Evolutionary conservation across 768 basidiomycete species (phyloP).

Genomic region (Tylopilus rubrobrunneus): DNA sequence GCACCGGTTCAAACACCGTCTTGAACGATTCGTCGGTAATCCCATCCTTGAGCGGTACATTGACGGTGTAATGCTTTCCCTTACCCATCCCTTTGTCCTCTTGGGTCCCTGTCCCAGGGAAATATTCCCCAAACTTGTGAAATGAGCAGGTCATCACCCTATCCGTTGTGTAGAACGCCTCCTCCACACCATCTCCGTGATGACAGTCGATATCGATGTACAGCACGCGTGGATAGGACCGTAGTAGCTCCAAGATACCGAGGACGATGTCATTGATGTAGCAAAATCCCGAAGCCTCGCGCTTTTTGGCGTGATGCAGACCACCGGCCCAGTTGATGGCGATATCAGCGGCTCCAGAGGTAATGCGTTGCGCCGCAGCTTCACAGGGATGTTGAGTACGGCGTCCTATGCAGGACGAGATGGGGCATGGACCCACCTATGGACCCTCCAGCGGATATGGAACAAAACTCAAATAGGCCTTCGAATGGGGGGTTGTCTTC

Average conservation of each 20-base stretch:
- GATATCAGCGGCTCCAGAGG: slow-evolving; percentile 74
- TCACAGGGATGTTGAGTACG: not conserved
- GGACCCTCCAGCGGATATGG: slow-evolving; percentile 94
- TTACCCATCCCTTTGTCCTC: slow-evolving; percentile 80
- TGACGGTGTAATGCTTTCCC: slow-evolving; percentile 86
- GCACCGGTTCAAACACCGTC: slow-evolving; percentile 88
- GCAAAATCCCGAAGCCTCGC: slow-evolving; percentile 97
- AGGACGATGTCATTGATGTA: slow-evolving; percentile 99
- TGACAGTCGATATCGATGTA: slow-evolving; percentile 99
- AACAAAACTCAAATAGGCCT: slow-evolving; percentile 94
- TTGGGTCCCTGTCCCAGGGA: slow-evolving; percentile 77
- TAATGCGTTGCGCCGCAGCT: slow-evolving; percentile 76
- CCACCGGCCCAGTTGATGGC: slow-evolving; percentile 98
- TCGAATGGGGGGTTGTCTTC: slow-evolving; percentile 98
- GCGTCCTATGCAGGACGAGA: no score
- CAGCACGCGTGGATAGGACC: slow-evolving; percentile 79
- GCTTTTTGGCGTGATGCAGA: slow-evolving; percentile 98
- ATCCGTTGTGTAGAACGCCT: slow-evolving; percentile 97
- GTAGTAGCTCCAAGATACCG: slow-evolving; percentile 88
- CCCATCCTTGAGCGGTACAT: slow-evolving; percentile 92
- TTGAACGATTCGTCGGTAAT: slow-evolving; percentile 86
- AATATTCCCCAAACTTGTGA: slow-evolving; percentile 90
- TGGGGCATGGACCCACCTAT: slow-evolving; percentile 55
- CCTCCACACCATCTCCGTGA: slow-evolving; percentile 98
- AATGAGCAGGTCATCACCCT: slow-evolving; percentile 97